Base-by-base conservation (phyloP, 441 rosid species). In the Biscutella laevigata region DNA sequence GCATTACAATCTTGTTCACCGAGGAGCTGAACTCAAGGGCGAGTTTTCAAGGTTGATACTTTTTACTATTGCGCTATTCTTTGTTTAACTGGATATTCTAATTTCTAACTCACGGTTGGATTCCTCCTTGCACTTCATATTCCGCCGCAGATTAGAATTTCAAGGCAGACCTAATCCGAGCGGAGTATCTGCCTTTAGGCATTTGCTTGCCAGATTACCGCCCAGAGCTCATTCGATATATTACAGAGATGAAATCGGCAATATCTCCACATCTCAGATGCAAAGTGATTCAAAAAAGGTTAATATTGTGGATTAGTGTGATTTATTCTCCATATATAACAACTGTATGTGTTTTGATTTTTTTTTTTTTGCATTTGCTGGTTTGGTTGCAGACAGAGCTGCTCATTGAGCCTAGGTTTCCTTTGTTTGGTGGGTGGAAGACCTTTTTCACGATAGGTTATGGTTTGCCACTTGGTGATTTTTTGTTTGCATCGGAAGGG, bases 361-460 rank as follows among this genome's bases (percentile, higher is more conserved):
- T 19, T n/a, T n/a, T n/a, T n/a, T n/a, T n/a, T n/a, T n/a, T n/a
- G n/a, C n/a, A n/a, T 20, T 37, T 7, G 59, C 41, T 46, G 57
- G 29, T 58, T 59, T 70, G 53, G 42, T 53, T 81, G 80, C 90
- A 88, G 95, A 83, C 88, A 20, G 88, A 94, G 65, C 65, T 94
- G 17, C 57, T 79, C 41, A 77, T 88, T 66, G 92, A 88, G 74
- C 97, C 99, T 45, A 76, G 99, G 69, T 94, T 82, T 59, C 99
- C 97, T 1, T 55, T 94, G 78, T 79, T 94, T 74, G 99, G 97
- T 52, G 97, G 97, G 49, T 94, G 95, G 99, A 80, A 71, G 70
- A 88, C 96, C 17, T 79, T 92, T 25, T 92, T 92, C 69, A 92
- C 99, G 13, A 82, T 92, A 42, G 95, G 97, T 35, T 92, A 92